Evolutionary conservation across 441 rosid genomes (phyloP).

Genomic region (Populus tomentosa): DNA sequence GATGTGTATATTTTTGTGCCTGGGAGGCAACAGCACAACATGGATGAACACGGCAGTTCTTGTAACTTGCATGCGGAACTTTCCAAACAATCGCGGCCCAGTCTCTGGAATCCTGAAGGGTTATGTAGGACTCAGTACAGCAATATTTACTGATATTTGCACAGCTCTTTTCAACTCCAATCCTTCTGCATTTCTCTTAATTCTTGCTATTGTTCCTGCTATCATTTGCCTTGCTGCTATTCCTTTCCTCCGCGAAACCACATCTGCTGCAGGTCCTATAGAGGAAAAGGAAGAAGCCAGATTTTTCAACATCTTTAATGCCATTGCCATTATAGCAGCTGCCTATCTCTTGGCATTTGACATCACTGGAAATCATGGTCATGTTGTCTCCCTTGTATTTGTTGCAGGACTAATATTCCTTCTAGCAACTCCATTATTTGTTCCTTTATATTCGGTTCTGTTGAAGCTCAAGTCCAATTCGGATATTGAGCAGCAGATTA

Average conservation of each 20-base stretch:
- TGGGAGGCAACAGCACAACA: conserved; percentile 87
- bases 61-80: conserved; percentile 69
- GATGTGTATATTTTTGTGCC: conserved; percentile 67
- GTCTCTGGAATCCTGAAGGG: conserved; percentile 79
- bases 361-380: conserved; percentile 30
- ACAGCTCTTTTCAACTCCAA: conserved; percentile 51
- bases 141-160: conserved; percentile 70
- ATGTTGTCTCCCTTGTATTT: conserved; percentile 33
- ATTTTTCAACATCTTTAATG: conserved; percentile 47
- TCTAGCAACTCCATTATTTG: conserved; percentile 43
- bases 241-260: conserved; percentile 60
- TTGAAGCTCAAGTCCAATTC: conserved; percentile 18
- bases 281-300: conserved; percentile 42
- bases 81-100: conserved; percentile 57
- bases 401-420: conserved; percentile 37
- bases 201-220: conserved; percentile 55
- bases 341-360: conserved; percentile 53
- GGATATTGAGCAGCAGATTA: conserved; percentile 35
- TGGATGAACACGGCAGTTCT: conserved; percentile 89
- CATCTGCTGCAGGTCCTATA: conserved; percentile 27
- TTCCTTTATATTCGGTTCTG: conserved; percentile 40
- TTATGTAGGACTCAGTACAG: conserved; percentile 69
- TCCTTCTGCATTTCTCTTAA: conserved; percentile 48
- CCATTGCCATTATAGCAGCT: conserved; percentile 50
- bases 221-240: conserved; percentile 52